Evolutionary conservation across 2,329 filamentous ascomycete genomes (phyloP), one percentile per base, ranked within the genome.

Genomic region (Lecanicillium sp.): DNA sequence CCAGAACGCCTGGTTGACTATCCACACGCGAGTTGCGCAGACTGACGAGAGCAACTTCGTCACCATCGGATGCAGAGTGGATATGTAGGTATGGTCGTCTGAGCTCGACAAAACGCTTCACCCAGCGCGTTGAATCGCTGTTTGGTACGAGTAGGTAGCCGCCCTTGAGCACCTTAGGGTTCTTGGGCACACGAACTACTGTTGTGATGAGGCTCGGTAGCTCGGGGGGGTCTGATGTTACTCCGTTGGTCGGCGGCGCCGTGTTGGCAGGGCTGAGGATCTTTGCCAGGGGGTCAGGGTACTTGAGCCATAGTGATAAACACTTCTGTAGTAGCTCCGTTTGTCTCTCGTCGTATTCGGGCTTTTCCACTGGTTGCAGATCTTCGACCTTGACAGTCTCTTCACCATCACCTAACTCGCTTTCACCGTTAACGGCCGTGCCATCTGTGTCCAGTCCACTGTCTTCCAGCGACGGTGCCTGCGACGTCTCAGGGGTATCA

Each of bases 41-140:
- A 61, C 91, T 94, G 57, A 97, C 87, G 9, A 93, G 84, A 46
- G 85, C 88, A 38, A 96, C 78, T 66, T 96, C 91, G 57, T 97
- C 93, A 15, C 91, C 90, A 33, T 94, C 87, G 0, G 84, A 81
- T 0, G 86, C 83, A 20, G 81, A 86, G 67, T 97, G 88, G 29
- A 98, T 80, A 65, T 97, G 90, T 45, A 98, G 75, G 62, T 97
- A 98, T 0, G 93, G 93, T 44, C 86, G 79, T 26, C 93, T 81
- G 23, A 98, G 78, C 67, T 98, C 93, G 42, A 96, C 88, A 61
- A 95, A 97, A 35, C 91, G 84, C 58, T 90, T 88, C 23, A 93
- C 79, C 93, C 93, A 98, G 52, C 86, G 81, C 19, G 83, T 86
- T 29, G 84, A 87, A 46, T 87, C 84, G 48, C 83, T 84, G 60